Conservation (phyloP, 1,139 yeast species). For the Protomyces gravidus region DNA sequence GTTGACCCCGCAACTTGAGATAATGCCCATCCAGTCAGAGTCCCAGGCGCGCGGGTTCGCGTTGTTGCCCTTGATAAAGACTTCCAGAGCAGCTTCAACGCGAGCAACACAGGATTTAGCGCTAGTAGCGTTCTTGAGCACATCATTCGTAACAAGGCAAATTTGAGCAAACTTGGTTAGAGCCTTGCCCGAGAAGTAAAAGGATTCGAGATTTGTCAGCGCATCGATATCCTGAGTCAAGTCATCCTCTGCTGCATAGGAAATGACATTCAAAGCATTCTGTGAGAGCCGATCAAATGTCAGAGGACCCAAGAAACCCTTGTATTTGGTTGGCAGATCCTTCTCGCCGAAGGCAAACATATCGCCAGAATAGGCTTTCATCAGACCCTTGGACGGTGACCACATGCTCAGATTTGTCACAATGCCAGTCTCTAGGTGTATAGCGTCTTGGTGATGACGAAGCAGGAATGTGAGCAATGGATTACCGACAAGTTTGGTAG, state of each 20-base stretch:
- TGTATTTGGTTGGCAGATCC: slow-evolving; percentile 52
- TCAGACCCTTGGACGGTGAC: slow-evolving; percentile 63
- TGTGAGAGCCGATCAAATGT: slow-evolving; percentile 47
- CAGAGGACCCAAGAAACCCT: slow-evolving; percentile 42
- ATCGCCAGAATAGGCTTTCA: slow-evolving; percentile 58
- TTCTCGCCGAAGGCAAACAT: slow-evolving; percentile 51
- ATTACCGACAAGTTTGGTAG: slow-evolving; percentile 38
- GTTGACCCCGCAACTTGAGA: slow-evolving; percentile 52
- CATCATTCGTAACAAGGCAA: slow-evolving; percentile 57
- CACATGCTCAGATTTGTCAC: slow-evolving; percentile 46
- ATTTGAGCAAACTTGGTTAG: slow-evolving; percentile 71
- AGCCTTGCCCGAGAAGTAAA: slow-evolving; percentile 66
- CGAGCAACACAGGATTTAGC: slow-evolving; percentile 49
- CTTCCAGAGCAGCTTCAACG: slow-evolving; percentile 53
- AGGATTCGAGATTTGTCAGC: slow-evolving; percentile 51
- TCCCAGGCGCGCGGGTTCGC: slow-evolving; percentile 63
- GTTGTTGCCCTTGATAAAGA: slow-evolving; percentile 52
- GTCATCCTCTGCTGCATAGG: slow-evolving; percentile 54
- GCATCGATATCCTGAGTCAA: slow-evolving; percentile 53
- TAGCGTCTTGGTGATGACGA: slow-evolving; percentile 64
- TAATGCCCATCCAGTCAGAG: slow-evolving; percentile 60
- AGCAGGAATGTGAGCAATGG: slow-evolving; percentile 59
- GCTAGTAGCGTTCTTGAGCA: slow-evolving; percentile 50
- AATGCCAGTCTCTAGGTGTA: slow-evolving; percentile 47
- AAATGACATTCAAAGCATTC: slow-evolving; percentile 42